These are phyloP conservation scores for Stephania cephalantha DNA, from an alignment of 164 flowering plant genomes.

Conservation along the genomic window DNA sequence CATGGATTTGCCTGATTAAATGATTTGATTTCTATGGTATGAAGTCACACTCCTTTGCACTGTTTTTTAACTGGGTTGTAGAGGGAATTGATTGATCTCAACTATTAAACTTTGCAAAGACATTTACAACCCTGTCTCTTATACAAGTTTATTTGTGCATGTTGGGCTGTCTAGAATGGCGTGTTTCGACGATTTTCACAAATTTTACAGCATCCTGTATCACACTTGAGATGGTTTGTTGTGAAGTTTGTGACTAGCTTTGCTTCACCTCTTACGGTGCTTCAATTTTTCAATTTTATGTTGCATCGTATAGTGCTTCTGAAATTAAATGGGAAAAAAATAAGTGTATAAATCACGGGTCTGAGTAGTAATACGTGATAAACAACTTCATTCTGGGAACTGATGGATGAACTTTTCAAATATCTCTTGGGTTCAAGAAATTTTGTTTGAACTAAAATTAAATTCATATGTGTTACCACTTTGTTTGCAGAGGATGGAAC, in stretches of 20 bases:
- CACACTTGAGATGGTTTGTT: neutral
- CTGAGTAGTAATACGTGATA: too few species aligned
- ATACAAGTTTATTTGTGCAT: neutral
- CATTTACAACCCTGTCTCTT: neutral
- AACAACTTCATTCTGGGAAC: neutral
- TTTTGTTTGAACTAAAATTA: neutral
- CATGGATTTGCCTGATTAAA: neutral
- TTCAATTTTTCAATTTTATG: neutral
- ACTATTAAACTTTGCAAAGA: neutral
- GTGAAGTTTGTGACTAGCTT: neutral
- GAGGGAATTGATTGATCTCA: neutral
- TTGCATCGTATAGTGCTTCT: too few species aligned
- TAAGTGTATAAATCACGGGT: too few species aligned
- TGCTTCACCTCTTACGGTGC: neutral
- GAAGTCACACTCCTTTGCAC: neutral
- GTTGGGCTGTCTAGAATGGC: neutral
- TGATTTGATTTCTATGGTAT: neutral
- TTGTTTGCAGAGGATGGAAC: slow-evolving; percentile 24
- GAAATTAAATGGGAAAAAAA: too few species aligned
- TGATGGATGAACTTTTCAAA: neutral
- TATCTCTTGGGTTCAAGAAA: neutral
- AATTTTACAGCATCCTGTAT: neutral
- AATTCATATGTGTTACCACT: neutral
- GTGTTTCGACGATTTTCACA: neutral
- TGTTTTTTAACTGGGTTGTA: neutral